A percentile compares a stretch with the other conserved stretches of the same genome.
These are phyloP conservation scores for Entrophospora sp. DNA, from an alignment of 192 early-diverging fungal species.

Conservation along the genomic window DNA sequence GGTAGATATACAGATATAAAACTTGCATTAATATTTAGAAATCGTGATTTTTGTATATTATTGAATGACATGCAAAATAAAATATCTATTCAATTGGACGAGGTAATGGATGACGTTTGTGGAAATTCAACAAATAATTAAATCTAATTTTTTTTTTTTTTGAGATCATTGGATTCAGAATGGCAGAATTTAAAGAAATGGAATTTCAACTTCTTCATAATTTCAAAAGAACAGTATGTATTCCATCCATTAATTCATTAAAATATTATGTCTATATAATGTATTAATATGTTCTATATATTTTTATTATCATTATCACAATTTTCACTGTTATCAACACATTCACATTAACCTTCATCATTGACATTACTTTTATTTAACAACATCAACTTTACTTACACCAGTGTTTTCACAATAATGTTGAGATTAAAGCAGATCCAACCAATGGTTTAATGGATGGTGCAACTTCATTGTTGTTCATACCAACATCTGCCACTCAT, in stretches of 20 bases:
- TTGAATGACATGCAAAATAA: slow-evolving; percentile 5
- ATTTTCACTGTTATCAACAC: too few relatives aligned
- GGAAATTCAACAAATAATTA: too few relatives aligned
- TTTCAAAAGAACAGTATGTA: not conserved
- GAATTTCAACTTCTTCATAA: not conserved
- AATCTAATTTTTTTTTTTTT: not conserved
- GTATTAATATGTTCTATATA: too few relatives aligned
- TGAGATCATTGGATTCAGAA: slow-evolving; percentile 2
- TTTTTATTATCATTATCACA: too few relatives aligned
- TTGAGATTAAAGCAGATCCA: slow-evolving; percentile 6
- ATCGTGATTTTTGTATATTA: not conserved
- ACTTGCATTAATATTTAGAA: not conserved
- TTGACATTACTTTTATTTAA: too few relatives aligned
- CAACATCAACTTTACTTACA: too few relatives aligned
- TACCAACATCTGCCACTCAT: not conserved
- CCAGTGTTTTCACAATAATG: not conserved
- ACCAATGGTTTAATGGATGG: slow-evolving; percentile 1
- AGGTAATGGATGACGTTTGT: not conserved
- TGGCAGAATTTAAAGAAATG: slow-evolving; percentile 4
- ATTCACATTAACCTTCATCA: too few relatives aligned
- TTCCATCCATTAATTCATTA: not conserved
- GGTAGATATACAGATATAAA: slow-evolving; percentile 18
- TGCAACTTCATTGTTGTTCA: not conserved
- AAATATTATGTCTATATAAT: too few relatives aligned
- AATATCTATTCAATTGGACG: not conserved